Evolutionary conservation across 2,329 filamentous ascomycete genomes (phyloP).

Genomic region (Alternaria atra): DNA sequence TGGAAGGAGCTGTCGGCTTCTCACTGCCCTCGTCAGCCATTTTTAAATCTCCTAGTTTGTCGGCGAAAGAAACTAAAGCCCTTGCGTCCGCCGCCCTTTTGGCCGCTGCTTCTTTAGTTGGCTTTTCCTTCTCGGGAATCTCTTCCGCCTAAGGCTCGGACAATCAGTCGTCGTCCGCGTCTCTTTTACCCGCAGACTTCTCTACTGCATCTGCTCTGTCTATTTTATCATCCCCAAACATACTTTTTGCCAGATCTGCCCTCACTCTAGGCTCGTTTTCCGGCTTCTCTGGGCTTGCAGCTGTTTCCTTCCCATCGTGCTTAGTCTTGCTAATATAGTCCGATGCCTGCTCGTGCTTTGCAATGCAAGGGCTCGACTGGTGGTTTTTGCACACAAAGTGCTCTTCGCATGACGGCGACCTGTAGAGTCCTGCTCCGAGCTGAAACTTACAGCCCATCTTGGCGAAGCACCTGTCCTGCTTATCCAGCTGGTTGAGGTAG

Average conservation of each 20-base stretch:
- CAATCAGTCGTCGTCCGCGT: not conserved
- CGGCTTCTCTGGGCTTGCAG: not conserved
- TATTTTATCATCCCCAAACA: not conserved
- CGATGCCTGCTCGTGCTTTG: not conserved
- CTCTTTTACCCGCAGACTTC: not conserved
- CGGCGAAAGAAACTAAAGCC: too few species aligned
- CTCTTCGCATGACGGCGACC: slow-evolving; percentile 4
- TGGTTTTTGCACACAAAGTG: slow-evolving; percentile 2
- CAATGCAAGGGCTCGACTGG: not conserved
- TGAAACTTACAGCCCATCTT: slow-evolving; percentile 4
- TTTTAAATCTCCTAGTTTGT: not conserved
- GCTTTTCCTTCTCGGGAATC: not conserved
- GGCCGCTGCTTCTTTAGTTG: too few species aligned
- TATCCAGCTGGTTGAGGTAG: slow-evolving; percentile 4
- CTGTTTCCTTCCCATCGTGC: not conserved
- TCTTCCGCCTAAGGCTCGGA: not conserved
- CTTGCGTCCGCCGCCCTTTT: too few species aligned
- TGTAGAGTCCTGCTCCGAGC: slow-evolving; percentile 4
- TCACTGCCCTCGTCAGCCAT: not conserved
- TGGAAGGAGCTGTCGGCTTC: not conserved
- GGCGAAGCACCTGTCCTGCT: slow-evolving; percentile 1
- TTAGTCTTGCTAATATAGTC: not conserved
- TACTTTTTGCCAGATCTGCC: not conserved
- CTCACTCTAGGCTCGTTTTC: not conserved
- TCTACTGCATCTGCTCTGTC: not conserved